These are phyloP conservation scores for Terana coerulea DNA, from an alignment of 768 basidiomycete genomes.

Conservation along the genomic window DNA sequence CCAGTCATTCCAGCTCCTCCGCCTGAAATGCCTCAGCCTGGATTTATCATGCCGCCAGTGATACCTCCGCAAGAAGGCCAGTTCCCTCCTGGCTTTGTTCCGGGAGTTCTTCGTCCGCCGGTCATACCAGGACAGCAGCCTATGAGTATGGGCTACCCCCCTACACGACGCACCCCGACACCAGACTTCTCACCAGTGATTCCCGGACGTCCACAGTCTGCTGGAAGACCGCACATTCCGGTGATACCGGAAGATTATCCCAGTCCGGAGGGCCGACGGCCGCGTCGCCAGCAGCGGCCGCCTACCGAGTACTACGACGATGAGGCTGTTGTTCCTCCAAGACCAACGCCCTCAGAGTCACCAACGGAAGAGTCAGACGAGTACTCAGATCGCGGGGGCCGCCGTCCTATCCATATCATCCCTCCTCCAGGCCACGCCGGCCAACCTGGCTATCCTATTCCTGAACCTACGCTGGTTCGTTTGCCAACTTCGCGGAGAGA, in stretches of 20 bases:
- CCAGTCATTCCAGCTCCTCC: neutral
- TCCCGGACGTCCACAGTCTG: neutral
- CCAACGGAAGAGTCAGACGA: neutral
- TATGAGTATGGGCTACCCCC: neutral
- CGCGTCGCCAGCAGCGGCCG: neutral
- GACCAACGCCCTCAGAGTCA: neutral
- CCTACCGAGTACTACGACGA: neutral
- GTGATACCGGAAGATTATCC: conserved; percentile 8
- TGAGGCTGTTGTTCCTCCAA: conserved; percentile 2
- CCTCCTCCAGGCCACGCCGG: neutral
- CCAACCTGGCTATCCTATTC: neutral
- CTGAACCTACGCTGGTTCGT: neutral
- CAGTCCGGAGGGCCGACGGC: too few relatives aligned
- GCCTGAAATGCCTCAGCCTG: neutral
- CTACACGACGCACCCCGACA: neutral
- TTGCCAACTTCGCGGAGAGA: neutral
- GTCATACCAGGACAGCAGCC: too few relatives aligned
- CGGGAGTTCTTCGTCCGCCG: neutral
- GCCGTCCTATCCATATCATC: neutral
- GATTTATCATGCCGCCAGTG: conserved; percentile 6
- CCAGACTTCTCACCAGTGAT: conserved; percentile 6
- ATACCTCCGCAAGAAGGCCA: neutral
- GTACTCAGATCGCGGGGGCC: neutral
- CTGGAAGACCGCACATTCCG: neutral
- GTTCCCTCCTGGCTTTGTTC: conserved; percentile 9